These are phyloP conservation scores for Mycena citricolor DNA, from an alignment of 1,284 basidiomycete genomes.

Conservation along the genomic window DNA sequence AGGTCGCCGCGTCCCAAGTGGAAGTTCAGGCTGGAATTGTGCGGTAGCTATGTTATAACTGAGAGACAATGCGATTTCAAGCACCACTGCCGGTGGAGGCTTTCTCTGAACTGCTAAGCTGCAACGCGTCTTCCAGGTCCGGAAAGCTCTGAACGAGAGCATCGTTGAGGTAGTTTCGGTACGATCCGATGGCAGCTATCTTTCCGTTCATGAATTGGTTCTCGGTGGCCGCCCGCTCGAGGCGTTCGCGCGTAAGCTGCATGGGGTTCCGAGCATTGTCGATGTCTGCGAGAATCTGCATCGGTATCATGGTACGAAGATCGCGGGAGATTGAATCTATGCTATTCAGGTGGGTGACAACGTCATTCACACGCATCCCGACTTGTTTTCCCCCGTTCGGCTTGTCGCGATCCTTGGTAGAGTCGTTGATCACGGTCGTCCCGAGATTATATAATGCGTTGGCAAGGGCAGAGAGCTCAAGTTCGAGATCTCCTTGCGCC, in stretches of 20 bases:
- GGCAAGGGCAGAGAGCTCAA: slow-evolving; percentile 72
- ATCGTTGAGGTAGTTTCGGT: slow-evolving; percentile 54
- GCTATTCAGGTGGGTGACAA: slow-evolving; percentile 58
- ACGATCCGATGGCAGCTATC: slow-evolving; percentile 69
- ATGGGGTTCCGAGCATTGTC: slow-evolving; percentile 79
- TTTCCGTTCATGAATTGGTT: slow-evolving; percentile 92
- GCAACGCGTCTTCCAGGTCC: slow-evolving; percentile 40
- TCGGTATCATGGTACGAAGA: slow-evolving; percentile 62
- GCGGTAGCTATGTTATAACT: too few relatives aligned
- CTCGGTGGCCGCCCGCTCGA: slow-evolving; percentile 79
- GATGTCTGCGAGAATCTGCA: slow-evolving; percentile 71
- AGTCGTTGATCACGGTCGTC: slow-evolving; percentile 75
- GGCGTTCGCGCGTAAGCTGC: slow-evolving; percentile 70
- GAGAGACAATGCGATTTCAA: too few relatives aligned
- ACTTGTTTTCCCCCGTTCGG: slow-evolving; percentile 67
- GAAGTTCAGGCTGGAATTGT: too few relatives aligned
- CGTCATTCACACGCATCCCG: slow-evolving; percentile 71
- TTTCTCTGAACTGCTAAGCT: too few relatives aligned
- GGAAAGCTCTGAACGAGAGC: slow-evolving; percentile 62
- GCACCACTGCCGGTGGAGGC: too few relatives aligned
- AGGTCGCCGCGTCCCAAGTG: slow-evolving; percentile 18
- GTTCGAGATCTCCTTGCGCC: slow-evolving; percentile 67
- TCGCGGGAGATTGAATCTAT: slow-evolving; percentile 66
- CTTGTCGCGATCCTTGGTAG: slow-evolving; percentile 72
- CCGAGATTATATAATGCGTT: slow-evolving; percentile 76